Percentiles rank a stretch among this genome's conserved stretches.
phyloP scores from a whole-genome alignment of 805 yeast genomes.

The Candida glaebosa region DNA sequence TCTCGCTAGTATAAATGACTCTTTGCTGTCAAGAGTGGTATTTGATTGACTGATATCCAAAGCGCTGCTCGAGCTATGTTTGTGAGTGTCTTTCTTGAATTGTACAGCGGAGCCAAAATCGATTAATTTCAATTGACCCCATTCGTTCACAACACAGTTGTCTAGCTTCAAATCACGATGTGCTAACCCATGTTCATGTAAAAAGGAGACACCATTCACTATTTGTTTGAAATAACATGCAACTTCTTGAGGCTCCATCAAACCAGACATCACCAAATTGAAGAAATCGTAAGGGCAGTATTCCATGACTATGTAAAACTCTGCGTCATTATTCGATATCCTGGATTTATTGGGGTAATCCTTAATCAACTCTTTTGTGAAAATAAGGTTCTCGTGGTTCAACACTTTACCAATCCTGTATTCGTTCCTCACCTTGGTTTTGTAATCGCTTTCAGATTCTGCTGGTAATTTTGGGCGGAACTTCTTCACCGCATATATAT shows the following conservation, averaged over 20 bases:
- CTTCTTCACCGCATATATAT: constrained; percentile 81
- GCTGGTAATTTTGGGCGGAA: constrained; percentile 63
- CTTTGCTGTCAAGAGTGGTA: constrained; percentile 38
- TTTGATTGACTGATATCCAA: constrained; percentile 7
- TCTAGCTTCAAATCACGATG: constrained; percentile 92
- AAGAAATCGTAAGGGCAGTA: constrained; percentile 90
- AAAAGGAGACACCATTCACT: constrained; percentile 65
- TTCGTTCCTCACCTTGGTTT: constrained; percentile 77
- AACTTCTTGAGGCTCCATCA: constrained; percentile 67
- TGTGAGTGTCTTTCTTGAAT: constrained; percentile 42
- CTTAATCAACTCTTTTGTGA: constrained; percentile 73
- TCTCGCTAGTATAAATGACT: constrained; percentile 56
- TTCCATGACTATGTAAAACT: constrained; percentile 80
- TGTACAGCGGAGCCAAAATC: constrained; percentile 94
- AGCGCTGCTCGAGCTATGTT: constrained; percentile 1
- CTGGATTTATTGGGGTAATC: constrained; percentile 32
- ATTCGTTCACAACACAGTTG: constrained; percentile 77
- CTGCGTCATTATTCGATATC: constrained; percentile 15
- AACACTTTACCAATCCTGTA: constrained; percentile 76
- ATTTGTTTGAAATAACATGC: constrained; percentile 84
- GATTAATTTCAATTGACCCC: constrained; percentile 79
- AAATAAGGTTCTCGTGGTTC: constrained; percentile 71
- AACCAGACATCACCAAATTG: constrained; percentile 86
- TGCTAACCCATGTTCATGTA: constrained; percentile 82
- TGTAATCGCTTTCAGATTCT: constrained; percentile 67